Evolutionary conservation across 257 asterid species (phyloP), one percentile per base, ranked within the genome.

Genomic region (Mentha longifolia): DNA sequence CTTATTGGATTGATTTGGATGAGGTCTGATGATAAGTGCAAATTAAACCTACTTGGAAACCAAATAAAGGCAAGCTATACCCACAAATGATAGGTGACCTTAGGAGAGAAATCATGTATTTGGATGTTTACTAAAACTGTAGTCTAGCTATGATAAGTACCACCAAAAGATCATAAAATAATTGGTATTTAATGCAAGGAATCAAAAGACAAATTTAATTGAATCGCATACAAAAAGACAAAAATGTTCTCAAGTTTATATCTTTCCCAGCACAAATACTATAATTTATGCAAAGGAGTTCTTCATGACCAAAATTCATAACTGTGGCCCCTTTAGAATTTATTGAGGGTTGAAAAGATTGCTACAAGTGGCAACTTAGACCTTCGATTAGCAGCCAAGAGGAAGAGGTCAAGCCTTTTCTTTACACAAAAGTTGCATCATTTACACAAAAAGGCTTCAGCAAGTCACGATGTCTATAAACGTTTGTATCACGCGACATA

Each of bases 11-110:
- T 33, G 7, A 12, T 39, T 41, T 61, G 67, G 50, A 37, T 39
- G 66, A 35, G 67, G 51, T 49, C 66, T 16, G 51, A 17, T 61
- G n/a, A 61, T 37, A 61, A 51, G 30, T 37, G 50, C 67, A 61
- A 37, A 61, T 17, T 8, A 17, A 37, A 41, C 50, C n/a, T 14
- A 33, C 15, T 59, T 61, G 16, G 49, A 37, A 39, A 61, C 15
- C 33, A 19, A 22, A 61, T 16, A 16, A 37, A 9, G 50, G 67
- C 25, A 61, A 16, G 49, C 9, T 39, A 35, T 46, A 39, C 33
- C 67, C 14, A 17, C 33, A 9, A 37, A 60, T n/a, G 47, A 60
- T 60, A n/a, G 47, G 30, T n/a, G 25, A 59, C 2, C 5, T 1
- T 31, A 59, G 28, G 20, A 33, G 8, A 59, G 22, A 59, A 30